A percentile compares a stretch with the other conserved stretches of the same genome.
Evolutionary conservation across 441 rosid genomes (phyloP).

Genomic region (Adansonia gregorii): DNA sequence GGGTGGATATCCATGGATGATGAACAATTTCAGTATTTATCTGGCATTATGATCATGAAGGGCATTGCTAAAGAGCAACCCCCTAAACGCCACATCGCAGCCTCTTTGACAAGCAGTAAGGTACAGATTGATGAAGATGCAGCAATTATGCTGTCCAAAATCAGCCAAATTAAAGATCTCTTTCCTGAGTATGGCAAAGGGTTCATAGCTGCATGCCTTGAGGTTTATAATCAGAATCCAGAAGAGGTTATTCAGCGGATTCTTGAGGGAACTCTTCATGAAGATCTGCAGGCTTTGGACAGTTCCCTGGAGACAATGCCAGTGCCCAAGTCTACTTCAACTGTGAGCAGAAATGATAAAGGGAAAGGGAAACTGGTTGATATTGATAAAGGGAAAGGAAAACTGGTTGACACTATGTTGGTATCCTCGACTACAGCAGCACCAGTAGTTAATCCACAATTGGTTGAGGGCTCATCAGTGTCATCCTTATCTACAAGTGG

Average conservation of each 20-base stretch:
- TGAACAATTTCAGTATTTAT: conserved; percentile 80
- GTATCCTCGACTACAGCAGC: conserved; percentile 33
- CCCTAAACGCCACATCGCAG: conserved; percentile 33
- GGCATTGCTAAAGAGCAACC: conserved; percentile 39
- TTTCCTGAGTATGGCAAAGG: conserved; percentile 92
- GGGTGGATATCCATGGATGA: conserved; percentile 88
- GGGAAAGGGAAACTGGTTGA: conserved; percentile 86
- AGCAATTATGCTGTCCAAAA: conserved; percentile 76
- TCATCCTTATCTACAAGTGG: conserved; percentile 68
- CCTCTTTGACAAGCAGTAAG: conserved; percentile 37
- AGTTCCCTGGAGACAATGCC: conserved; percentile 70
- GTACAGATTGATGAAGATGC: conserved; percentile 68
- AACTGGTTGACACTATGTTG: conserved; percentile 54
- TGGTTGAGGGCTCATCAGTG: conserved; percentile 39
- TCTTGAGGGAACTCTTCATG: conserved; percentile 88
- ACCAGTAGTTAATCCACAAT: conserved; percentile 34
- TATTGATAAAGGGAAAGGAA: conserved; percentile 89
- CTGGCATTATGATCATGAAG: conserved; percentile 51
- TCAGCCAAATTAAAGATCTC: conserved; percentile 90
- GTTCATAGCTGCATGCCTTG: conserved; percentile 85
- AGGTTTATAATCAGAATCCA: conserved; percentile 85
- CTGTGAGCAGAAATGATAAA: conserved; percentile 62
- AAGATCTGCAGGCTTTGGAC: conserved; percentile 70
- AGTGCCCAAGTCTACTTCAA: conserved; percentile 50
- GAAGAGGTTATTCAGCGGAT: conserved; percentile 97